A percentile compares a stretch with the other conserved stretches of the same genome.
These are phyloP conservation scores for Microthlaspi erraticum DNA, from an alignment of 345 rosid species.

Conservation along the genomic window DNA sequence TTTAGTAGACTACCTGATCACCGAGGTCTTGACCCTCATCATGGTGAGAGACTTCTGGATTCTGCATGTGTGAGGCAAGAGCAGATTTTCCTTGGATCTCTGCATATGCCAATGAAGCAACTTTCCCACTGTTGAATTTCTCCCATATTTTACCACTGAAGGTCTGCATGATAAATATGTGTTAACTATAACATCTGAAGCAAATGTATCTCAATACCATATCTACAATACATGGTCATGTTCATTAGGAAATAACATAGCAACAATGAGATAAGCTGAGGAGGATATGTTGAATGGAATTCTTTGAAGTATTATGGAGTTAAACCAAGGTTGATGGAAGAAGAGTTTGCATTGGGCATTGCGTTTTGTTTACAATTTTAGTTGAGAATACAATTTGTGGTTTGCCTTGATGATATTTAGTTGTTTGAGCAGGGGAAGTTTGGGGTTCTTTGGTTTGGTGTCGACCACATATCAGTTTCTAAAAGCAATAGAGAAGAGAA, in stretches of 20 bases:
- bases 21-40: constrained; percentile 63
- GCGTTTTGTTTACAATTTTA: background rate
- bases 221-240: background rate
- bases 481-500: constrained; percentile 13
- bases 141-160: constrained; percentile 95
- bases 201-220: background rate
- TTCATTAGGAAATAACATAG: background rate
- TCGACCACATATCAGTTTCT: constrained; percentile 6
- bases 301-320: background rate
- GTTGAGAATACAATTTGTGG: background rate
- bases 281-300: background rate
- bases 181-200: constrained; percentile 8
- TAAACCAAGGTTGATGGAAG: background rate
- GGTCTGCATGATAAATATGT: constrained; percentile 51
- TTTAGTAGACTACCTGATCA: constrained; percentile 60
- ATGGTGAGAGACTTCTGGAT: constrained; percentile 70
- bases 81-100: constrained; percentile 95
- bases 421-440: too few species aligned
- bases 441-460: background rate
- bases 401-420: too few species aligned
- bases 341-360: background rate
- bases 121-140: constrained; percentile 96
- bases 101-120: constrained; percentile 88
- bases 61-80: constrained; percentile 87
- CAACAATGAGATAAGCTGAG: too few species aligned